A percentile compares a stretch with the other conserved stretches of the same genome.
Evolutionary conservation across 257 asterid genomes (phyloP).

Genomic region (Ajuga chamaepitys): DNA sequence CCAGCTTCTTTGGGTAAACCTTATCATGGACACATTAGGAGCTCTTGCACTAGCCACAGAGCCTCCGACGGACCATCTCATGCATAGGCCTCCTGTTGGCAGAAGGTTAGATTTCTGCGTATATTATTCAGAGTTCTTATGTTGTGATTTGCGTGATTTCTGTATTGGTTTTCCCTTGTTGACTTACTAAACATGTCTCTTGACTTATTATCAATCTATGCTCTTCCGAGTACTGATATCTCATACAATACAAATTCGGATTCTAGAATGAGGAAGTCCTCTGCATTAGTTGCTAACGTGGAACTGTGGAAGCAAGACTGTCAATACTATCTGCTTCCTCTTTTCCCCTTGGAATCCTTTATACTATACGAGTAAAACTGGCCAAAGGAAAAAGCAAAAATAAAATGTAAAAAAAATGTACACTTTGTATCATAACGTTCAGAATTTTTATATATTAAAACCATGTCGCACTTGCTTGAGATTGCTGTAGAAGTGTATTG

Average conservation of each 20-base stretch:
- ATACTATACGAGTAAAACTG: neutral
- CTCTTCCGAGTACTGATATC: neutral
- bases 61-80: conserved; percentile 94
- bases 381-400: too few relatives aligned
- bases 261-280: neutral
- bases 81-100: conserved; percentile 88
- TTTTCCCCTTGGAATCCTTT: neutral
- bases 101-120: conserved; percentile 57
- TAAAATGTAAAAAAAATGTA: too few relatives aligned
- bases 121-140: neutral
- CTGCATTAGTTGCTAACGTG: neutral
- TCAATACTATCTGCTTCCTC: neutral
- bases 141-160: neutral
- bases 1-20: conserved; percentile 99
- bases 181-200: neutral
- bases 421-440: too few relatives aligned
- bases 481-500: too few relatives aligned
- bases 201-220: neutral
- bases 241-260: neutral
- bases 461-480: neutral
- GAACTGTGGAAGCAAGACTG: neutral
- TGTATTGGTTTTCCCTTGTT: neutral
- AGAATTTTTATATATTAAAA: neutral
- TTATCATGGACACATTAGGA: conserved; percentile 96
- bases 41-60: conserved; percentile 98